Evolutionary conservation across 176 grass and related monocot genomes (phyloP).

Genomic region (Ensete glaucum): DNA sequence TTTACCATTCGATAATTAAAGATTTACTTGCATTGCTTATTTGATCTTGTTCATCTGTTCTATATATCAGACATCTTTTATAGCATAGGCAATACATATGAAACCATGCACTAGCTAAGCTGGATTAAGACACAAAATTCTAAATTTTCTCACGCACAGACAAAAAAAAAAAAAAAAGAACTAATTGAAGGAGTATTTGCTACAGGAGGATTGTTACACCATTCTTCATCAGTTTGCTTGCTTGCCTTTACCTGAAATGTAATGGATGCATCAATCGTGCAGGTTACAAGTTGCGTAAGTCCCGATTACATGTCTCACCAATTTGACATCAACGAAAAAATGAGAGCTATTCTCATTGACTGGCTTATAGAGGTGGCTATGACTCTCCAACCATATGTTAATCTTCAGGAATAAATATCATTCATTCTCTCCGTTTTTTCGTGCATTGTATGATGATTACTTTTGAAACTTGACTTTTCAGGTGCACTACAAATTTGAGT

Average conservation of each 20-base stretch:
- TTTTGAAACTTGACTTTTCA: slow-evolving; percentile 6
- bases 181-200: too few relatives aligned
- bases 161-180: too few relatives aligned
- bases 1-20: background rate
- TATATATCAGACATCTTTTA: too few relatives aligned
- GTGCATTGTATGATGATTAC: background rate
- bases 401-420: background rate
- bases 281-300: slow-evolving; percentile 46
- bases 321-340: slow-evolving; percentile 79
- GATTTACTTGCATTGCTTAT: too few relatives aligned
- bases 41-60: background rate
- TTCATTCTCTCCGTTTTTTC: slow-evolving; percentile 14
- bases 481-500: slow-evolving; percentile 52
- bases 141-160: too few relatives aligned
- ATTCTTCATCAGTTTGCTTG: background rate
- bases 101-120: too few relatives aligned
- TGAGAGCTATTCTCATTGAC: slow-evolving; percentile 82
- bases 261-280: slow-evolving; percentile 10
- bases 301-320: slow-evolving; percentile 80
- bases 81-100: background rate
- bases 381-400: background rate
- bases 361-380: slow-evolving; percentile 83
- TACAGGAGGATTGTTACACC: too few relatives aligned
- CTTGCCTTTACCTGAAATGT: background rate
- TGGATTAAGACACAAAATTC: too few relatives aligned